A percentile compares a stretch with the other conserved stretches of the same genome.
Conservation (phyloP, 495 filamentous ascomycete species). For the Hypoxylon fuscum region DNA sequence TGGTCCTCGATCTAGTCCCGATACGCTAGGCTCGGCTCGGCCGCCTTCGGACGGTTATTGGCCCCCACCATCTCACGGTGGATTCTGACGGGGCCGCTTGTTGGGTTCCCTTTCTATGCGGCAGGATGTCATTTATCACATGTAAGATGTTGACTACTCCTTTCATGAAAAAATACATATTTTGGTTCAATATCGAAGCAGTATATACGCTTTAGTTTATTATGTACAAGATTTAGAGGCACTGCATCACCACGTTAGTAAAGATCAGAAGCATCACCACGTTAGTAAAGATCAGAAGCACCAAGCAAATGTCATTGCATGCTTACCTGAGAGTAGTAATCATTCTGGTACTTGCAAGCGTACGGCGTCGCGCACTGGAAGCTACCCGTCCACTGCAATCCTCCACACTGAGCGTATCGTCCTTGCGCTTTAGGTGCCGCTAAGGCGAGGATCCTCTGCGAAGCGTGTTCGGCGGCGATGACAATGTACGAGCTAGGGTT, state of each 20-base stretch:
- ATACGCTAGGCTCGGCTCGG: not conserved
- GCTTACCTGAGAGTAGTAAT: slow-evolving; percentile 48
- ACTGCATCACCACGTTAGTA: no score
- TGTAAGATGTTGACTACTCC: no score
- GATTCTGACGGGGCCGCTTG: slow-evolving; percentile 5
- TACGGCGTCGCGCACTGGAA: slow-evolving; percentile 46
- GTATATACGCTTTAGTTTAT: no score
- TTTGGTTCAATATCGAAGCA: no score
- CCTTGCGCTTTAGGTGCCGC: slow-evolving; percentile 23
- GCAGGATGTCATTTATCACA: slow-evolving; percentile 25
- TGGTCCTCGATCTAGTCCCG: no score
- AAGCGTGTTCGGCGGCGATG: slow-evolving; percentile 65
- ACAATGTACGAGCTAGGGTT: slow-evolving; percentile 67
- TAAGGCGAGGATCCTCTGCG: slow-evolving; percentile 54
- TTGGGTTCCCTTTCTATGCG: slow-evolving; percentile 33
- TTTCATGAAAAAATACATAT: no score
- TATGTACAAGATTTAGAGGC: no score
- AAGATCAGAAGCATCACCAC: no score
- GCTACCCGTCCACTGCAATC: slow-evolving; percentile 48
- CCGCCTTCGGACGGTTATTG: not conserved
- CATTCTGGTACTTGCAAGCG: slow-evolving; percentile 50
- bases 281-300: no score
- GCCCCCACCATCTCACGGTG: not conserved
- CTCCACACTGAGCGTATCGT: slow-evolving; percentile 56
- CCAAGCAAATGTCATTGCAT: no score